Evolutionary conservation across 768 basidiomycete species (phyloP).

Genomic region (Hericium coralloides): DNA sequence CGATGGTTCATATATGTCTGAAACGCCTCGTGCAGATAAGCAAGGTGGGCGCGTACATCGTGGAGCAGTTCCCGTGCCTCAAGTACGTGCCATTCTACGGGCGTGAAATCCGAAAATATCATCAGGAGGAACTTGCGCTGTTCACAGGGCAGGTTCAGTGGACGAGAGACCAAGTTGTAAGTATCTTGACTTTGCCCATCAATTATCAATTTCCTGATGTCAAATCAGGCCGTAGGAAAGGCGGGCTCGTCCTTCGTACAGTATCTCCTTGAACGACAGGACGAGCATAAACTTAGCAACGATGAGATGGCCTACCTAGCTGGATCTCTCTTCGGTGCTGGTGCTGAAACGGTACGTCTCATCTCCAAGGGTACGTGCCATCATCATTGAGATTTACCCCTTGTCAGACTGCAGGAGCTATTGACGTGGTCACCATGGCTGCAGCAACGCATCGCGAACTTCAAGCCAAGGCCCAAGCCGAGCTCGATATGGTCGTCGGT

Average conservation of each 20-base stretch:
- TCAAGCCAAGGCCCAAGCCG: constrained; percentile 25
- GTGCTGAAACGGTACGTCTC: constrained; percentile 28
- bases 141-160: constrained; percentile 23
- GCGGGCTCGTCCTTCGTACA: constrained; percentile 26
- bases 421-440: constrained; percentile 25
- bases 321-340: constrained; percentile 35
- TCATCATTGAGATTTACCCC: neutral
- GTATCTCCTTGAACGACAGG: constrained; percentile 27
- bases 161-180: constrained; percentile 19
- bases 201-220: neutral
- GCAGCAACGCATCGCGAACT: constrained; percentile 26
- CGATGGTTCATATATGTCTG: too few relatives aligned
- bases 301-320: constrained; percentile 30
- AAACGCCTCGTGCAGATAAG: too few relatives aligned
- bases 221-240: constrained; percentile 16
- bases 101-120: too few relatives aligned
- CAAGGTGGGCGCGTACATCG: too few relatives aligned
- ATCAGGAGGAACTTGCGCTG: constrained; percentile 30
- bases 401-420: constrained; percentile 21
- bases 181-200: constrained; percentile 12
- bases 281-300: constrained; percentile 21
- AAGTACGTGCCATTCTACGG: too few relatives aligned
- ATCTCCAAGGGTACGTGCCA: neutral
- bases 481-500: constrained; percentile 29
- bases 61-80: too few relatives aligned